Conservation (phyloP, 2,329 filamentous ascomycete genomes). For the Calonectria pteridis region DNA sequence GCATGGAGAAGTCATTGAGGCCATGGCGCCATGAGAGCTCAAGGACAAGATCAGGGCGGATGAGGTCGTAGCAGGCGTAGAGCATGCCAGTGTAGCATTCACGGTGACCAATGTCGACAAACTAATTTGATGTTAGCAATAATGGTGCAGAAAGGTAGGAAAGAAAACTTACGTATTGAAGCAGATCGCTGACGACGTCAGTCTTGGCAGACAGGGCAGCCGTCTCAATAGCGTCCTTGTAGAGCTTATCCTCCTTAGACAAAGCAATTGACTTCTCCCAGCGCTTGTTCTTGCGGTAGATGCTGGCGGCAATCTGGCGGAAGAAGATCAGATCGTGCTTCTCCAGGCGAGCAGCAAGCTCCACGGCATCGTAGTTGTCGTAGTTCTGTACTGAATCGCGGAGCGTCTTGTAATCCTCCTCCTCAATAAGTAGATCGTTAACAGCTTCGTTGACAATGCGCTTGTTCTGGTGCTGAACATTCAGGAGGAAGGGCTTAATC, state of each 20-base stretch:
- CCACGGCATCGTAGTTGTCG: conserved; percentile 98
- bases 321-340: conserved; percentile 99
- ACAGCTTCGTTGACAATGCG: conserved; percentile 97
- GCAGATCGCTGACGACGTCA: conserved; percentile 93
- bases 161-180: conserved; percentile 87
- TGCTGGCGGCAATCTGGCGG: conserved; percentile 96
- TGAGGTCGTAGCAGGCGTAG: conserved; percentile 97
- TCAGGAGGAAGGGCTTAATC: conserved; percentile 98
- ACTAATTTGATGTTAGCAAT: conserved; percentile 69
- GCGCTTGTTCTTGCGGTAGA: conserved; percentile 99
- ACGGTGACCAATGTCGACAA: conserved; percentile 98
- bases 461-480: conserved; percentile 98
- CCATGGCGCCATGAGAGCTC: conserved; percentile 98
- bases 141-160: not conserved
- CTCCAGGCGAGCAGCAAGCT: conserved; percentile 91
- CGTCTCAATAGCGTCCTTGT: conserved; percentile 99
- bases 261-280: conserved; percentile 99
- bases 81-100: conserved; percentile 99
- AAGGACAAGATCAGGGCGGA: conserved; percentile 91
- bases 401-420: conserved; percentile 99
- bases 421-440: conserved; percentile 96
- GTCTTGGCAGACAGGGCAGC: conserved; percentile 90
- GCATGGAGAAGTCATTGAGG: conserved; percentile 97
- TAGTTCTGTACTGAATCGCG: conserved; percentile 98
- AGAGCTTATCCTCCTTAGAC: conserved; percentile 99